phyloP scores from a whole-genome alignment of 2,329 filamentous ascomycete genomes.

The Aspergillus eucalypticola region DNA sequence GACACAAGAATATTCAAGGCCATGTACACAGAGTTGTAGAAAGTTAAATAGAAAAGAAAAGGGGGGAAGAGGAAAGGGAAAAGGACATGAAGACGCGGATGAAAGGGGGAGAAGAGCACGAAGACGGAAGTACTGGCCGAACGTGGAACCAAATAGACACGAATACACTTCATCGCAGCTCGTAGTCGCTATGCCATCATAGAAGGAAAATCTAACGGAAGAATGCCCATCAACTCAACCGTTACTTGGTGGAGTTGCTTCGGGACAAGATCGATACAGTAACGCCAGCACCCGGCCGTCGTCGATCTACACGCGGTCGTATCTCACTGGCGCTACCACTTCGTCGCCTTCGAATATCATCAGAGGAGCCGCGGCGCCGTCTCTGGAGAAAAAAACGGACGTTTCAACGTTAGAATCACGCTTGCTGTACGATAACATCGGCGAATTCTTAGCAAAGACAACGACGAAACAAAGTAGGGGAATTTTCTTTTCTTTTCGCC shows the following conservation, averaged over 20 bases:
- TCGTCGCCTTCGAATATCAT: conserved; percentile 42
- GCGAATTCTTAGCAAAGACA: conserved; percentile 44
- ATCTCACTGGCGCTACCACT: conserved; percentile 45
- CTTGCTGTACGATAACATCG: conserved; percentile 41
- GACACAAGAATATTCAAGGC: conserved; percentile 41
- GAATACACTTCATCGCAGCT: conserved; percentile 38
- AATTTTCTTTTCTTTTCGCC: conserved; percentile 1
- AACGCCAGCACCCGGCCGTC: conserved; percentile 41
- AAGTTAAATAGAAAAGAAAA: conserved; percentile 25
- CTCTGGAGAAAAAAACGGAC: conserved; percentile 49
- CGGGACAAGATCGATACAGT: conserved; percentile 40
- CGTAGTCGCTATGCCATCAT: conserved; percentile 41
- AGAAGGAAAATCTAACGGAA: conserved; percentile 27
- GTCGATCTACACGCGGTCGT: conserved; percentile 41
- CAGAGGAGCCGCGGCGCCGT: conserved; percentile 46
- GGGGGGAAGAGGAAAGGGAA: conserved; percentile 16
- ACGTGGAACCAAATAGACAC: conserved; percentile 30
- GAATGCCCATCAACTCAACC: conserved; percentile 19
- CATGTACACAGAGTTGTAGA: conserved; percentile 45
- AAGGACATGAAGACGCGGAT: conserved; percentile 16
- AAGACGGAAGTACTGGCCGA: conserved; percentile 23
- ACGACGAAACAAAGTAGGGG: conserved; percentile 26
- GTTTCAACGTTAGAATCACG: conserved; percentile 50
- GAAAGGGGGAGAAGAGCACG: conserved; percentile 18
- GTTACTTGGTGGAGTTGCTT: conserved; percentile 46